phyloP scores from a whole-genome alignment of 2,329 filamentous ascomycete genomes.

The Parasarocladium wereldwijsianum region DNA sequence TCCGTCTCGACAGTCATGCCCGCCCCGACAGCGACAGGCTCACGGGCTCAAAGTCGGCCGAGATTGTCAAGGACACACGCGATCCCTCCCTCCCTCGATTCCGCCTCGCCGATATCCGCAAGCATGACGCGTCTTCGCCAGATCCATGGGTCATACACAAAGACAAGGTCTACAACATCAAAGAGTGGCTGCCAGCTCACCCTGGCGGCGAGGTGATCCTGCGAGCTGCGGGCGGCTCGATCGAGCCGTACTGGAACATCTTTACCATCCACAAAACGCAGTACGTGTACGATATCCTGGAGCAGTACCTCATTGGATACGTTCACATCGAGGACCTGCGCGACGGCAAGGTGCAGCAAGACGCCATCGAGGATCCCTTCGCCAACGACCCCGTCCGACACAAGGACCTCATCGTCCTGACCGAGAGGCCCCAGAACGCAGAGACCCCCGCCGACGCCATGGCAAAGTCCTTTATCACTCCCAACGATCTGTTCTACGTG shows the following conservation, averaged over 20 bases:
- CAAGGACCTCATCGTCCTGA: slow-evolving; percentile 32
- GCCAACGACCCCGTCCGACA: slow-evolving; percentile 37
- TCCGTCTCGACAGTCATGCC: background rate
- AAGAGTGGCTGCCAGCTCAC: slow-evolving; percentile 50
- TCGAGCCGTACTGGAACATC: slow-evolving; percentile 57
- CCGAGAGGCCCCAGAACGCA: slow-evolving; percentile 43
- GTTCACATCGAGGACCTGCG: slow-evolving; percentile 41
- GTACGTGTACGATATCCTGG: slow-evolving; percentile 49
- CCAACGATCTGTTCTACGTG: slow-evolving; percentile 41
- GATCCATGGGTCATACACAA: slow-evolving; percentile 50
- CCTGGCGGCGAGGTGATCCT: slow-evolving; percentile 56
- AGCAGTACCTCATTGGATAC: slow-evolving; percentile 48
- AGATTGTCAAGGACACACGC: slow-evolving; percentile 11
- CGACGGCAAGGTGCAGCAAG: slow-evolving; percentile 25
- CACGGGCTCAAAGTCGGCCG: no score
- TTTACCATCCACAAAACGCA: slow-evolving; percentile 53
- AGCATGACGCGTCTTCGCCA: slow-evolving; percentile 35
- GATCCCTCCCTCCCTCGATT: slow-evolving; percentile 31
- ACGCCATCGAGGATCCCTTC: slow-evolving; percentile 47
- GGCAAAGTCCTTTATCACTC: slow-evolving; percentile 34
- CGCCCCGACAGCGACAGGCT: background rate
- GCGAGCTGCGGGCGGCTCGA: slow-evolving; percentile 45
- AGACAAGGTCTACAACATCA: slow-evolving; percentile 56
- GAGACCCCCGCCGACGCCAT: slow-evolving; percentile 39
- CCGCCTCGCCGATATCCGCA: slow-evolving; percentile 33